phyloP scores from a whole-genome alignment of 306 rosid genomes.

The Trifolium repens region DNA sequence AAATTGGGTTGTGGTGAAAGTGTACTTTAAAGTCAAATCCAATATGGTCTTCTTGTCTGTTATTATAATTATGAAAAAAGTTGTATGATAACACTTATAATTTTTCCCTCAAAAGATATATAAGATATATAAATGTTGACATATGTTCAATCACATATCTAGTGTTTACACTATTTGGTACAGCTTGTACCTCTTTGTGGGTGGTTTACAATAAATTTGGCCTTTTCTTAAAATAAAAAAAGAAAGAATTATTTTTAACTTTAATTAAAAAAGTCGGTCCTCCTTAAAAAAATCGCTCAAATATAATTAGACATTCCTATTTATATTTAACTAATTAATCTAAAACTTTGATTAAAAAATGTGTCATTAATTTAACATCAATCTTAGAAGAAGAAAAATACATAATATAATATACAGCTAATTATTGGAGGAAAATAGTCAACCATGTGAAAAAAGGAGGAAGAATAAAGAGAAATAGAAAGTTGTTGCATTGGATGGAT shows the following conservation, averaged over 20 bases:
- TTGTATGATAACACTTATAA: background rate
- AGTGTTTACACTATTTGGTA: background rate
- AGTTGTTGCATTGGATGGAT: conserved; percentile 34
- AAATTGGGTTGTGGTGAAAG: background rate
- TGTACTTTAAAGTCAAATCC: background rate
- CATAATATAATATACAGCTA: background rate
- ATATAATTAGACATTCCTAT: background rate
- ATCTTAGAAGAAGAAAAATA: too few relatives aligned
- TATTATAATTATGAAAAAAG: background rate
- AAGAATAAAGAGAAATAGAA: conserved; percentile 4
- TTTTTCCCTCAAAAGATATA: background rate
- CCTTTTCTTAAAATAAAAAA: background rate
- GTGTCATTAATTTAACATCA: too few relatives aligned
- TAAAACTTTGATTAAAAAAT: background rate
- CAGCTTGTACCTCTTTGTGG: background rate
- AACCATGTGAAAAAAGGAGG: conserved; percentile 14
- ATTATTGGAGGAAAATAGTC: background rate
- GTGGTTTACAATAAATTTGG: background rate
- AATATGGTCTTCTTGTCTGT: background rate
- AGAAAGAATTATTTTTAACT: background rate
- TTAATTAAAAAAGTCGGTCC: background rate
- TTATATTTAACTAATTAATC: background rate
- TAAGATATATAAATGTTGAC: background rate
- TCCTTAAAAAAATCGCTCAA: too few relatives aligned
- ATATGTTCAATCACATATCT: background rate